Evolutionary conservation across 129 eudicot genomes (phyloP), one percentile per base, ranked within the genome.

Genomic region (Rutidosis leptorrhynchoides): DNA sequence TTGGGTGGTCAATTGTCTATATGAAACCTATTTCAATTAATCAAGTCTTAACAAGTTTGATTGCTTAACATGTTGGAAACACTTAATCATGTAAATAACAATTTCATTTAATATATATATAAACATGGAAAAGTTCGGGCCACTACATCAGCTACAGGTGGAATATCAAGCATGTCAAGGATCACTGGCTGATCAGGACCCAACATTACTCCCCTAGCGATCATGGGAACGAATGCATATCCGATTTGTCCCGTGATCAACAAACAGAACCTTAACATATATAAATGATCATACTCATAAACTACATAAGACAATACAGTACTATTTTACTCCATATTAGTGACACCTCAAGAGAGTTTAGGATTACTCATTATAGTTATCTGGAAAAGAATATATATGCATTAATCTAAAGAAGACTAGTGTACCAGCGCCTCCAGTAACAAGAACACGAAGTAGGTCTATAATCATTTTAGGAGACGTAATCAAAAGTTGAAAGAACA

Each of bases 191-290:
- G 98, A 63, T 93, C 96, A 12, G 89, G 40, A 21, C 98, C 96
- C 87, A 93, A 79, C 98, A 93, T 88, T 29, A 88, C 81, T 53
- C 98, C 98, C 69, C 98, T 88, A 12, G 98, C 96, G 86, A 93
- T 77, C 98, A 93, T 88, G 54, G 98, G 98, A 12, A 88, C 98
- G 62, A 93, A 87, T 30, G 98, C 98, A 82, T 93, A 93, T 74
- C 98, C 98, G 49, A 93, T 93, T 88, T 93, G 98, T 62, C 96
- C 95, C 88, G 80, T 65, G 57, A 66, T 53, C 21, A 35, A 35
- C 42, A 35, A 35, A 35, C 42, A 35, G 3, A 35, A 35, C 42
- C 42, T 35, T 35, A 1, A 35, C n/a, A n/a, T n/a, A n/a, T n/a
- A n/a, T 35, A 1, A 8, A 35, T 8, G 42, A 8, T 35, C 42